Evolutionary conservation across 1,139 yeast species (phyloP).

Genomic region (Blastobotrys raffinosifermentans): DNA sequence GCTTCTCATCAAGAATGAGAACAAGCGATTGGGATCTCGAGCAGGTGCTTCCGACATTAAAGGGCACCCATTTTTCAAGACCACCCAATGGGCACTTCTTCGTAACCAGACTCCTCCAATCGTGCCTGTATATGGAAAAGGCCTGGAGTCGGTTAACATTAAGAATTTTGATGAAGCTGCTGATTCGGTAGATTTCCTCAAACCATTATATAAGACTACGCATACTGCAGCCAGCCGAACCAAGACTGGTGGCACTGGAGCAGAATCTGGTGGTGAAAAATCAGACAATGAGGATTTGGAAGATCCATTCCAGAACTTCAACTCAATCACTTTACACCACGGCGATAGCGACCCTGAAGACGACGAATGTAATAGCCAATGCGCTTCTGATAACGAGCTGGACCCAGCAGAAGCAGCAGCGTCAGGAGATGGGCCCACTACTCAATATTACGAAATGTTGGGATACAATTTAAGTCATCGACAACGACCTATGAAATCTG

Average conservation of each 20-base stretch:
- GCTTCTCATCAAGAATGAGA: conserved; percentile 80
- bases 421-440: neutral
- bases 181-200: conserved; percentile 10
- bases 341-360: conserved; percentile 31
- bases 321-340: conserved; percentile 83
- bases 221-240: conserved; percentile 7
- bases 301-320: conserved; percentile 86
- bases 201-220: neutral
- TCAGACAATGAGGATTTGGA: conserved; percentile 11
- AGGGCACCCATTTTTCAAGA: conserved; percentile 83
- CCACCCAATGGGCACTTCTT: conserved; percentile 88
- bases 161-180: neutral
- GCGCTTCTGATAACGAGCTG: no score
- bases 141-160: conserved; percentile 34
- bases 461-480: conserved; percentile 10
- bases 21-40: conserved; percentile 79
- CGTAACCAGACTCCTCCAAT: conserved; percentile 93
- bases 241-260: conserved; percentile 1
- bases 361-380: no score
- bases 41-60: conserved; percentile 94
- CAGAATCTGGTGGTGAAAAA: conserved; percentile 15
- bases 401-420: no score
- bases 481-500: conserved; percentile 1
- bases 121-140: conserved; percentile 74
- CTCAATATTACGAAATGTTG: conserved; percentile 8